Evolutionary conservation across 1,139 yeast genomes (phyloP).

Genomic region (Blastobotrys indianensis): DNA sequence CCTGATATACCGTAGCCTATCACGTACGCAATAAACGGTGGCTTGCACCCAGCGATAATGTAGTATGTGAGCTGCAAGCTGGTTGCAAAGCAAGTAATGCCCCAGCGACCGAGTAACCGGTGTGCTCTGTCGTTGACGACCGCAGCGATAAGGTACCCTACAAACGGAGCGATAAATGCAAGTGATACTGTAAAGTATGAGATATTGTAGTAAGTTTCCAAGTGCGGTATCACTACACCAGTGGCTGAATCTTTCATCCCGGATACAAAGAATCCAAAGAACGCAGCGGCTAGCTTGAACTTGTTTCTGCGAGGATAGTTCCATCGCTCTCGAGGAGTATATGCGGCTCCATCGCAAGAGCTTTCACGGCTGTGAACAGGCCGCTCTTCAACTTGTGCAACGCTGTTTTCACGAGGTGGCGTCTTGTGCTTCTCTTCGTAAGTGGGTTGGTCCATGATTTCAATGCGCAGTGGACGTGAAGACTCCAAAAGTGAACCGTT

Average conservation of each 20-base stretch:
- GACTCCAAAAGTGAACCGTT: no score
- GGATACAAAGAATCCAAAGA: constrained; percentile 18
- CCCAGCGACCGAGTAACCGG: constrained; percentile 39
- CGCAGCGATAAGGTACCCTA: constrained; percentile 38
- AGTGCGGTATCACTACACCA: constrained; percentile 20
- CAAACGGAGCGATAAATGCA: constrained; percentile 29
- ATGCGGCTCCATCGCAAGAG: not conserved
- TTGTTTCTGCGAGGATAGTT: constrained; percentile 25
- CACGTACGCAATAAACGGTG: constrained; percentile 38
- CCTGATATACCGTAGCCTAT: constrained; percentile 55
- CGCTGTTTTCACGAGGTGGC: no score
- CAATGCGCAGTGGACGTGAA: no score
- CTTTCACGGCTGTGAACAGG: constrained; percentile 1
- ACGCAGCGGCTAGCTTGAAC: constrained; percentile 17
- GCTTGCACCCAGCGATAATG: constrained; percentile 40
- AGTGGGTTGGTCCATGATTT: no score
- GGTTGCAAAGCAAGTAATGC: constrained; percentile 38
- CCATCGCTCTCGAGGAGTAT: constrained; percentile 8
- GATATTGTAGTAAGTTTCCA: constrained; percentile 23
- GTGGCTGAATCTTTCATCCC: constrained; percentile 21
- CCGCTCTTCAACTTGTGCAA: no score
- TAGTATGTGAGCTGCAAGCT: constrained; percentile 37
- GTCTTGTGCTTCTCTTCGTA: no score
- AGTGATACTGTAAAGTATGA: constrained; percentile 26
- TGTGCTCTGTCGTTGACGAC: constrained; percentile 34